Base-by-base conservation (phyloP, 257 asterid species). In the Nicotiana sylvestris region DNA sequence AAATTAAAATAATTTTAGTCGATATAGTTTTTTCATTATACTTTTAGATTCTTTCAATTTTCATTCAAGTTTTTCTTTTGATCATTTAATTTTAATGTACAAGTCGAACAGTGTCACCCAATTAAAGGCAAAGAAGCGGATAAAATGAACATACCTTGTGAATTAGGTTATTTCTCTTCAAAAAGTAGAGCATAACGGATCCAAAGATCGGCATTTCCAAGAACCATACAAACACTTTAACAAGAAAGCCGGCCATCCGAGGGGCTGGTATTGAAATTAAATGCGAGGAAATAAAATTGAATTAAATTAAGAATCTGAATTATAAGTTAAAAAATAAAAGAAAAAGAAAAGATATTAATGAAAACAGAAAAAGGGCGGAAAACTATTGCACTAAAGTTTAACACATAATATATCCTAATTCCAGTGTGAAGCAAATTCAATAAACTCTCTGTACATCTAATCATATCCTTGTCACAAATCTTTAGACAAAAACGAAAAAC, bases 221-320 rank as follows among this genome's bases (percentile, higher is more conserved):
- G 29, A 94, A 81, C 99, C 93, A 91, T 18, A 86, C 92, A 76
- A 92, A 91, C 33, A 91, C 91, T 89, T 91, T 92, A 70, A 92
- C 93, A 79, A 95, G 37, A 60, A 91, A 84, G 13, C 99, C 99
- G 85, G 99, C 97, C 98, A 95, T 94, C 13, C 99, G 97, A 85
- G 99, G 99, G 85, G 99, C 99, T 88, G 57, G 2, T 12, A 72
- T 57, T 57, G 27, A 57, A 57, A 6, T 57, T 5, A 57, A 56
- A 57, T 57, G 64, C 18, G 25, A 57, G 64, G 2, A 16, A 3
- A 18, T n/a, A 57, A 18, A 57, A 57, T 1, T 17, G 17, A 57
- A 16, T 57, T 57, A 16, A 57, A 16, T 57, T 57, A 16, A 57
- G 18, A 57, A 55, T 55, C 60, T 55, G n/a, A 17, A 55, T 55